These are phyloP conservation scores for Marvania coccoides DNA, from an alignment of 139 green algal genomes.

Conservation along the genomic window DNA sequence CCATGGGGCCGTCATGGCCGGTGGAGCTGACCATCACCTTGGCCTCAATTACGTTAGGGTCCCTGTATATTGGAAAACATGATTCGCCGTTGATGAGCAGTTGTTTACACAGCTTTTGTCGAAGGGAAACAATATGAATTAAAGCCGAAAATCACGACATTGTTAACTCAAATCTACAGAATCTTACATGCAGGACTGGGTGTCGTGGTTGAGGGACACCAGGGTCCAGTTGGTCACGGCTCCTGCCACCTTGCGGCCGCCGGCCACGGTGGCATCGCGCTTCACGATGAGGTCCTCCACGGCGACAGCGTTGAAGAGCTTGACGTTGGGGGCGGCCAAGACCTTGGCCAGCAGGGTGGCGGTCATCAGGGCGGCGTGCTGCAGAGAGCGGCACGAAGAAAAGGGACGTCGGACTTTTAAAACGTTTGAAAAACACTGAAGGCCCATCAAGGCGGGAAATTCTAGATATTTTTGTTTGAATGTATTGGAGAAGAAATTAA, in stretches of 20 bases:
- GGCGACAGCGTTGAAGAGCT: slow-evolving; percentile 91
- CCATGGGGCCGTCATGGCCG: slow-evolving; percentile 95
- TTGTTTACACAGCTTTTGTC: too few species aligned
- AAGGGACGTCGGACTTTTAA: neutral
- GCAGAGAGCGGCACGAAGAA: neutral
- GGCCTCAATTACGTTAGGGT: slow-evolving; percentile 84
- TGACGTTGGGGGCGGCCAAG: slow-evolving; percentile 85
- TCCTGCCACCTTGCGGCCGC: slow-evolving; percentile 58
- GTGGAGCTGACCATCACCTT: slow-evolving; percentile 89
- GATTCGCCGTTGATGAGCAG: too few species aligned
- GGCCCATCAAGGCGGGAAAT: too few species aligned
- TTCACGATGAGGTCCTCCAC: slow-evolving; percentile 64
- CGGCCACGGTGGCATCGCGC: slow-evolving; percentile 13
- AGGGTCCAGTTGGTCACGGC: slow-evolving; percentile 98
- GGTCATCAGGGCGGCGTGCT: slow-evolving; percentile 92
- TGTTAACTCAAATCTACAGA: too few species aligned
- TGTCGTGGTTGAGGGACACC: slow-evolving; percentile 93
- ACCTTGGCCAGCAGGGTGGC: slow-evolving; percentile 91
- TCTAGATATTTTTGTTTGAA: too few species aligned
- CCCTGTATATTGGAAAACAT: slow-evolving; percentile 94
- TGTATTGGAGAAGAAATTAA: too few species aligned
- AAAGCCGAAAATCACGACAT: too few species aligned
- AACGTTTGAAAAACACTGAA: too few species aligned
- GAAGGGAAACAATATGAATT: too few species aligned
- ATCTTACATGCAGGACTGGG: slow-evolving; percentile 89